These are phyloP conservation scores for Stagonosporopsis cucurbitacearum DNA, from an alignment of 2,329 filamentous ascomycete genomes.

Conservation along the genomic window DNA sequence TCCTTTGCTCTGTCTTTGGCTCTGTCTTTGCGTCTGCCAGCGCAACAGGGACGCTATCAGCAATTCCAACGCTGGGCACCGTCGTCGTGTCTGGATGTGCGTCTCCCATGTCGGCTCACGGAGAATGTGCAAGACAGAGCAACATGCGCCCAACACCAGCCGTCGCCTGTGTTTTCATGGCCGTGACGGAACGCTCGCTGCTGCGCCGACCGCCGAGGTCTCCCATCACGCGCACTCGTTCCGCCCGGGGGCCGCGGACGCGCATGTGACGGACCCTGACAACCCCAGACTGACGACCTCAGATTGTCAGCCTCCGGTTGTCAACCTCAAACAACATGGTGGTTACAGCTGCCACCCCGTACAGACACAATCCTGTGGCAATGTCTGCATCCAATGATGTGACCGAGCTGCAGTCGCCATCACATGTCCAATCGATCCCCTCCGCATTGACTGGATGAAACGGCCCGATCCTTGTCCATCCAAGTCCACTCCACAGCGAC, in stretches of 20 bases:
- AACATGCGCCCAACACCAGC: background rate
- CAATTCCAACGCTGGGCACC: constrained; percentile 30
- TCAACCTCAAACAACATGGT: background rate
- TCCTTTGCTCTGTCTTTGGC: no score
- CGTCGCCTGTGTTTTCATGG: constrained; percentile 1
- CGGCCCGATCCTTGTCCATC: constrained; percentile 15
- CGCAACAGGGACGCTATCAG: constrained; percentile 15
- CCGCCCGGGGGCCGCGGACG: background rate
- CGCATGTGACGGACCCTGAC: constrained; percentile 15
- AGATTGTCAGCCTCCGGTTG: no score
- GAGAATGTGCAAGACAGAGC: background rate
- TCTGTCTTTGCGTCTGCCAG: constrained; percentile 15
- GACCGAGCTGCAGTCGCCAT: background rate
- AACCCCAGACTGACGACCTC: no score
- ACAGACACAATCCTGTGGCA: background rate
- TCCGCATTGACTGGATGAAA: constrained; percentile 8
- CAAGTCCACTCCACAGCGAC: constrained; percentile 4
- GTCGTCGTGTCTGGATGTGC: constrained; percentile 30
- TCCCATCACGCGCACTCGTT: background rate
- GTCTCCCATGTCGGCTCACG: constrained; percentile 22
- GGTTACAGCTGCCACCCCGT: background rate
- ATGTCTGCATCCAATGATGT: background rate
- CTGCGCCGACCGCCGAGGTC: constrained; percentile 6
- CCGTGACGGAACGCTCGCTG: constrained; percentile 3
- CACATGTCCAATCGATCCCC: constrained; percentile 11